A percentile compares a stretch with the other conserved stretches of the same genome.
These are phyloP conservation scores for Posidonia oceanica DNA, from an alignment of 116 monocot genomes.

Conservation along the genomic window DNA sequence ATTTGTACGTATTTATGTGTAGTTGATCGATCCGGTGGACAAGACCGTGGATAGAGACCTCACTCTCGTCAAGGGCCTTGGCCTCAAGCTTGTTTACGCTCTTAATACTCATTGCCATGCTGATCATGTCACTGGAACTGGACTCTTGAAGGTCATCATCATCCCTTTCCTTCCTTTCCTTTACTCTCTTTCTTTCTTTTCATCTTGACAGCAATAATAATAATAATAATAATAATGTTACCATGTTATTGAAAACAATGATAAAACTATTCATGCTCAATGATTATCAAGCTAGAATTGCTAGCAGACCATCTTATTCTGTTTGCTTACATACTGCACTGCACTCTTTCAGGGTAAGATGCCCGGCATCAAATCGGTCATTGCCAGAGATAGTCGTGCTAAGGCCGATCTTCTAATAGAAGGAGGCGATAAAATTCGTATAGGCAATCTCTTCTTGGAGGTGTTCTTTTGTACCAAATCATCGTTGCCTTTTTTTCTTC, in stretches of 20 bases:
- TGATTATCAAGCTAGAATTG: too few relatives aligned
- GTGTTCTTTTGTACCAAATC: constrained; percentile 14
- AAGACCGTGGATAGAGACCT: constrained; percentile 81
- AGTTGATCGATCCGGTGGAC: constrained; percentile 92
- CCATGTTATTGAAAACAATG: neutral
- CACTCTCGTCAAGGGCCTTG: constrained; percentile 57
- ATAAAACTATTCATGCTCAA: too few relatives aligned
- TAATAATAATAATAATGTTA: neutral
- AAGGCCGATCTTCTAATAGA: constrained; percentile 73
- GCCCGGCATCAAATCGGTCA: constrained; percentile 71
- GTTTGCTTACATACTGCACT: neutral
- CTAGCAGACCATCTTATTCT: too few relatives aligned
- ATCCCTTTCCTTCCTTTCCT: neutral
- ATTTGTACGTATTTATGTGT: neutral
- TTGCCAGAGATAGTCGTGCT: constrained; percentile 63
- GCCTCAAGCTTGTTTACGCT: constrained; percentile 81
- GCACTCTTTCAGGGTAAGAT: constrained; percentile 35
- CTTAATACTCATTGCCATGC: constrained; percentile 96
- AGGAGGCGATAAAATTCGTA: constrained; percentile 61
- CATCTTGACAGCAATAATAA: too few relatives aligned
- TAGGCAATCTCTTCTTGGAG: constrained; percentile 80
- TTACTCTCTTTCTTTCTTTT: too few relatives aligned
- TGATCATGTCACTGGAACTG: constrained; percentile 93
- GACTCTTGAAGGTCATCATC: constrained; percentile 64
- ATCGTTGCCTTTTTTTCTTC: neutral